These are phyloP conservation scores for Athelia sp. DNA, from an alignment of 1,284 basidiomycete genomes.

Conservation along the genomic window DNA sequence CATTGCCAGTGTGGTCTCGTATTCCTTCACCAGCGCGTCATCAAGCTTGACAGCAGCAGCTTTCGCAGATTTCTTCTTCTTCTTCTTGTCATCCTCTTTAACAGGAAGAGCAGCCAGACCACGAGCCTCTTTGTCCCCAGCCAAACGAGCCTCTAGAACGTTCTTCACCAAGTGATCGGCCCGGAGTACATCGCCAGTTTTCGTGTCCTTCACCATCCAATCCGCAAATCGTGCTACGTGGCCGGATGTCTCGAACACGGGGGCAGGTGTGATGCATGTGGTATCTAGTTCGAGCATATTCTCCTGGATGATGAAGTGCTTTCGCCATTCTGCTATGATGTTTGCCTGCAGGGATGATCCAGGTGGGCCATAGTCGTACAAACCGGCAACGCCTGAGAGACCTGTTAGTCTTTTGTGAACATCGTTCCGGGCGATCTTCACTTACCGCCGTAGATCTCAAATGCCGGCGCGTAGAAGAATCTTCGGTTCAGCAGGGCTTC, in stretches of 20 bases:
- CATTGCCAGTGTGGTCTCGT: slow-evolving; percentile 83
- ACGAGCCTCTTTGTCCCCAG: slow-evolving; percentile 91
- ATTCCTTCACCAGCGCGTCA: slow-evolving; percentile 74
- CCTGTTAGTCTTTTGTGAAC: slow-evolving; percentile 1
- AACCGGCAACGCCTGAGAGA: slow-evolving; percentile 79
- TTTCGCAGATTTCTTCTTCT: slow-evolving; percentile 84
- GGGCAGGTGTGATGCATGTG: slow-evolving; percentile 93
- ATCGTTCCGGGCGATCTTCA: background rate
- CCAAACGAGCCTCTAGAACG: slow-evolving; percentile 87
- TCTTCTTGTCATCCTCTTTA: slow-evolving; percentile 57
- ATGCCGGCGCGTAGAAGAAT: slow-evolving; percentile 98
- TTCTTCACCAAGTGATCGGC: slow-evolving; percentile 96
- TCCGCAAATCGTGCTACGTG: slow-evolving; percentile 99
- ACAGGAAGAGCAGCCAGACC: slow-evolving; percentile 52
- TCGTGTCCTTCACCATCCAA: slow-evolving; percentile 97
- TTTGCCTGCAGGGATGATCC: slow-evolving; percentile 96
- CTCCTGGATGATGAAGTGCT: slow-evolving; percentile 98
- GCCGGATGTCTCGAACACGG: slow-evolving; percentile 97
- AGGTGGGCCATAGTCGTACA: slow-evolving; percentile 95
- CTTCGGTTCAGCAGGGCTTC: slow-evolving; percentile 87
- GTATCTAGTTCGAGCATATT: slow-evolving; percentile 99
- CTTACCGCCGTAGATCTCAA: slow-evolving; percentile 96
- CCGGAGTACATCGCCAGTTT: slow-evolving; percentile 94
- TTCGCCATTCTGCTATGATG: slow-evolving; percentile 95
- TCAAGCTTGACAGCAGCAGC: slow-evolving; percentile 71